A percentile compares a stretch with the other conserved stretches of the same genome.
Evolutionary conservation across 2,329 filamentous ascomycete species (phyloP).

Genomic region (Calonectria crousiana): DNA sequence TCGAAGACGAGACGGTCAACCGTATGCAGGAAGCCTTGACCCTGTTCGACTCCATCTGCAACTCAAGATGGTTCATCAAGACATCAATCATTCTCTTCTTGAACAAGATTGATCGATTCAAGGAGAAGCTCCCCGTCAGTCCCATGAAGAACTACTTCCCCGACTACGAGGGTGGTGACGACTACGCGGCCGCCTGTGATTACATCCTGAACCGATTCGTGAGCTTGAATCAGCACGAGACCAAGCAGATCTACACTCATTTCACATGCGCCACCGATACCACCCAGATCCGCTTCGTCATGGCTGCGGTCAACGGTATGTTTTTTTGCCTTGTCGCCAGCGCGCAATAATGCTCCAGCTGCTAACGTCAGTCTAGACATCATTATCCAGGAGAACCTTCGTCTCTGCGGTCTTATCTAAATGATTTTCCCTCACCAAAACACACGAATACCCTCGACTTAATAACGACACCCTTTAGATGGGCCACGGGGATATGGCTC

Average conservation of each 20-base stretch:
- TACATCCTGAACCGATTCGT: constrained; percentile 99
- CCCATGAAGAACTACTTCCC: constrained; percentile 93
- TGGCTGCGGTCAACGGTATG: constrained; percentile 98
- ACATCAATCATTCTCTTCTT: constrained; percentile 90
- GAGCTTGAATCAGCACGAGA: constrained; percentile 98
- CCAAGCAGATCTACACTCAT: constrained; percentile 99
- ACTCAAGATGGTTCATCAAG: constrained; percentile 91
- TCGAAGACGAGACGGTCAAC: constrained; percentile 96
- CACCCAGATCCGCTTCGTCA: constrained; percentile 99
- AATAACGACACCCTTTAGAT: constrained; percentile 53
- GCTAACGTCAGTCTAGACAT: constrained; percentile 79
- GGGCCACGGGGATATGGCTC: constrained; percentile 54
- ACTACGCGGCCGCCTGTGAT: constrained; percentile 96
- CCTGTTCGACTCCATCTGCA: constrained; percentile 88
- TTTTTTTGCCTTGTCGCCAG: constrained; percentile 26
- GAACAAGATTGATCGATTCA: constrained; percentile 92
- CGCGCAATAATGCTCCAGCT: neutral
- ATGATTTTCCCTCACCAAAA: constrained; percentile 51
- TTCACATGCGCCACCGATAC: constrained; percentile 99
- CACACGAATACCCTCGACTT: constrained; percentile 59
- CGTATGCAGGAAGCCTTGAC: constrained; percentile 93
- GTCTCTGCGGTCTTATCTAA: constrained; percentile 97
- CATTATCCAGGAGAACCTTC: constrained; percentile 99
- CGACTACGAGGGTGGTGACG: constrained; percentile 93
- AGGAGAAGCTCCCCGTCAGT: constrained; percentile 84